A percentile compares a stretch with the other conserved stretches of the same genome.
Evolutionary conservation across 2,329 filamentous ascomycete species (phyloP).

Genomic region (Neofusicoccum cordaticola): DNA sequence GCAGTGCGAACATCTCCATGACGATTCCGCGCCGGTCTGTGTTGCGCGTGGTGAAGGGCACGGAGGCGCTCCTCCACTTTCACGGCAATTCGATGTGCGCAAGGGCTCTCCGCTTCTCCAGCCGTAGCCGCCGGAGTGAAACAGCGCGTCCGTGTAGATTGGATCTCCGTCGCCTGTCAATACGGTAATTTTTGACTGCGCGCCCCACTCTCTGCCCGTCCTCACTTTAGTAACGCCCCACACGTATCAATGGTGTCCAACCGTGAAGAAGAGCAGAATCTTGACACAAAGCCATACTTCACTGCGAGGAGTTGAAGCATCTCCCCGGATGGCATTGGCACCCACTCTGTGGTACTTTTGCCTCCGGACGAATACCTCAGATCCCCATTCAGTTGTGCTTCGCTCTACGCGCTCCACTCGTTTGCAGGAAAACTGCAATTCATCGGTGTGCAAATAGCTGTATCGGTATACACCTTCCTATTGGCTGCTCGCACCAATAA

Average conservation of each 20-base stretch:
- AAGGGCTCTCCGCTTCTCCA: neutral
- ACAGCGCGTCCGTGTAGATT: neutral
- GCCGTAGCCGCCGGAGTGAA: neutral
- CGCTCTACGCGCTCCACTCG: no score
- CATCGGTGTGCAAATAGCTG: no score
- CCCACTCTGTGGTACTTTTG: no score
- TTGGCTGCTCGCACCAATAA: no score
- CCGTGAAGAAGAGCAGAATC: no score
- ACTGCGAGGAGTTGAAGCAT: no score
- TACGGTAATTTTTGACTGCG: neutral
- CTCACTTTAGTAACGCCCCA: neutral
- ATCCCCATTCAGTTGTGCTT: no score
- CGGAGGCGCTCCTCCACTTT: neutral
- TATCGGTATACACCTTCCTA: no score
- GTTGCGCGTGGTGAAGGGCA: neutral
- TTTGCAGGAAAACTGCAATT: no score
- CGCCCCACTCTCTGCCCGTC: neutral
- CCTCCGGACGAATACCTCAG: no score
- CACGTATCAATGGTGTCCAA: neutral
- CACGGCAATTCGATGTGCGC: conserved; percentile 3
- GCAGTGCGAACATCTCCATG: neutral
- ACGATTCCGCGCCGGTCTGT: neutral
- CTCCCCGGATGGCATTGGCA: no score
- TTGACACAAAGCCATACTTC: no score
- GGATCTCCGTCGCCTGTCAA: neutral